A percentile compares a stretch with the other conserved stretches of the same genome.
These are phyloP conservation scores for Skeletonema potamos DNA, from an alignment of 108 stramenopile species.

Conservation along the genomic window DNA sequence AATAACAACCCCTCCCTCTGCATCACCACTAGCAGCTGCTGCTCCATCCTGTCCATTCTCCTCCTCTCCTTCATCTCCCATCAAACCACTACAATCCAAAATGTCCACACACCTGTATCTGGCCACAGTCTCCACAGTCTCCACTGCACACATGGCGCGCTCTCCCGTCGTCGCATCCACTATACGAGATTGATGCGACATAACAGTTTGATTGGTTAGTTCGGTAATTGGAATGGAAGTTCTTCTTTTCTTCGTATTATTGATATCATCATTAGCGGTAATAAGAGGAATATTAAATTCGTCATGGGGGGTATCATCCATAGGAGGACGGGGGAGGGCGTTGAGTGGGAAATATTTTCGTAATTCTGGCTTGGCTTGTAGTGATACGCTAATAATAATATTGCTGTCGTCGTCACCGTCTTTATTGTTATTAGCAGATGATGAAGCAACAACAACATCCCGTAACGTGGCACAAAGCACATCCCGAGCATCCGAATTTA, in stretches of 20 bases:
- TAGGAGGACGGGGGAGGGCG: constrained; percentile 21
- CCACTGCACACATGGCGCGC: neutral
- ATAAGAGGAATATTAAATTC: neutral
- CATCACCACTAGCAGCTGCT: no score
- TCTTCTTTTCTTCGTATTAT: neutral
- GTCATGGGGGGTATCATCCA: neutral
- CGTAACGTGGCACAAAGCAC: neutral
- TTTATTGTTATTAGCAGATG: neutral
- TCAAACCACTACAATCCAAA: neutral
- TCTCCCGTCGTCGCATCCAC: neutral
- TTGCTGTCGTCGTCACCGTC: neutral
- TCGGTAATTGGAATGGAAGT: constrained; percentile 6
- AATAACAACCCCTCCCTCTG: constrained; percentile 1
- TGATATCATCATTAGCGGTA: no score
- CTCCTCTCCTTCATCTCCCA: neutral
- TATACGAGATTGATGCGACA: neutral
- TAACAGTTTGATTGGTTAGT: neutral
- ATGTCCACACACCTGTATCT: neutral
- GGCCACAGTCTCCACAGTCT: neutral
- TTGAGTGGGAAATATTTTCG: constrained; percentile 5
- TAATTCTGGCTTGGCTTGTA: constrained; percentile 20
- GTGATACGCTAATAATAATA: neutral
- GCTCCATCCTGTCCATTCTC: neutral
- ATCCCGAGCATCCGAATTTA: constrained; percentile 58
- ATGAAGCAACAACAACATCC: neutral